Conservation (phyloP, 23 red algal genomes). For the Gracilaria gracilis region DNA sequence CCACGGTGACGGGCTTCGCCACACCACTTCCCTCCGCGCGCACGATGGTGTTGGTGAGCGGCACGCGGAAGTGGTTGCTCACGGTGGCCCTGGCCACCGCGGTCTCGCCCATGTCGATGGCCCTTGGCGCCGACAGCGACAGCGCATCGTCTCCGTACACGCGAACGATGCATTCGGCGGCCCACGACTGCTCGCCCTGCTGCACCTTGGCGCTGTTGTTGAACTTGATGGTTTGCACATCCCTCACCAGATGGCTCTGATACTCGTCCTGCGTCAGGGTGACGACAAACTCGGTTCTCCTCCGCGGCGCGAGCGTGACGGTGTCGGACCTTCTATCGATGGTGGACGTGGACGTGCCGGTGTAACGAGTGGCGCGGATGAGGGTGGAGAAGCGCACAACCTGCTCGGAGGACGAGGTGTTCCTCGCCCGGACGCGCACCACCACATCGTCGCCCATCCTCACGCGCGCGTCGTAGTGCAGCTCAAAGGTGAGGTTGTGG, state of each 20-base stretch:
- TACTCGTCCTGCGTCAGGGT: slow-evolving; percentile 7
- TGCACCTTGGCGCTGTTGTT: background rate
- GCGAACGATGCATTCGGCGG: slow-evolving; percentile 15
- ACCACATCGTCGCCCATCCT: slow-evolving; percentile 1
- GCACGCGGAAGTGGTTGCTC: background rate
- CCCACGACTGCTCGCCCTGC: slow-evolving; percentile 14
- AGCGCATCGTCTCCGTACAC: slow-evolving; percentile 27
- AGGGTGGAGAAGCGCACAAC: slow-evolving; percentile 5
- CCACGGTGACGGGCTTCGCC: background rate
- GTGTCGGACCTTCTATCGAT: background rate
- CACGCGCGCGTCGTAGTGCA: background rate
- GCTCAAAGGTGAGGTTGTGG: background rate
- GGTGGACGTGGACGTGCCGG: background rate
- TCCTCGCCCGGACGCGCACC: background rate
- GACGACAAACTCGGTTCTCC: background rate
- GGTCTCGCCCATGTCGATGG: background rate
- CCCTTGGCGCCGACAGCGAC: slow-evolving; percentile 7
- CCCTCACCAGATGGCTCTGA: background rate
- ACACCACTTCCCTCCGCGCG: slow-evolving; percentile 2
- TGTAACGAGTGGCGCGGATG: slow-evolving; percentile 25
- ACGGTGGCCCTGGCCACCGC: background rate
- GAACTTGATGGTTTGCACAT: slow-evolving; percentile 16
- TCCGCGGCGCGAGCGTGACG: background rate
- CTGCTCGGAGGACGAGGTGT: background rate
- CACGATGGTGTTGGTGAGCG: background rate